A percentile compares a stretch with the other conserved stretches of the same genome.
Conservation (phyloP, 306 rosid species). For the Trifolium fragiferum region DNA sequence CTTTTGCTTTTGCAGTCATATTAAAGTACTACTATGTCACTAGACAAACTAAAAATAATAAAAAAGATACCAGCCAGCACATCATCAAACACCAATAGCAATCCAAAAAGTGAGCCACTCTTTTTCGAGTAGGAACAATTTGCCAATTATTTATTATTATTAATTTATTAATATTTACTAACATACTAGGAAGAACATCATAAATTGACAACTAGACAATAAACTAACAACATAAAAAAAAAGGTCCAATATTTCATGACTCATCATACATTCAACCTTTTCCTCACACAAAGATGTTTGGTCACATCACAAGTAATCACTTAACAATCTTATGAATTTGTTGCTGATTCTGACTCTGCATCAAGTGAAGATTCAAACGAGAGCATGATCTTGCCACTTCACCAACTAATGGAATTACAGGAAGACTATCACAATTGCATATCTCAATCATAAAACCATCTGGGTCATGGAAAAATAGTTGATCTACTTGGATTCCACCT, state of each 20-base stretch:
- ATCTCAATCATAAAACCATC: conserved; percentile 98
- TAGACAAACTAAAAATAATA: neutral
- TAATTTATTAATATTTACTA: neutral
- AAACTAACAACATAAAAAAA: neutral
- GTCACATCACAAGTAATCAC: conserved; percentile 21
- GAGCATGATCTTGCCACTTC: conserved; percentile 54
- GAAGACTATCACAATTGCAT: conserved; percentile 90
- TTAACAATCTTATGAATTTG: conserved; percentile 42
- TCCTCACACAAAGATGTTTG: neutral
- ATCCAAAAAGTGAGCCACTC: neutral
- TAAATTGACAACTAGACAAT: neutral
- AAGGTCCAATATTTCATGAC: neutral
- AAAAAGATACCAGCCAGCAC: neutral
- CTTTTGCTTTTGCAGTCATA: neutral
- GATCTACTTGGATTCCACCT: conserved; percentile 91
- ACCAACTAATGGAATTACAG: conserved; percentile 72
- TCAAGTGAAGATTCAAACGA: conserved; percentile 39
- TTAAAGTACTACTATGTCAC: neutral
- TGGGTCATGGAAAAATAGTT: conserved; percentile 91
- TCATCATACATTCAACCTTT: neutral
- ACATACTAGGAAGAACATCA: conserved; percentile 8
- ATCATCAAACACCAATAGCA: neutral
- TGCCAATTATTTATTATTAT: neutral
- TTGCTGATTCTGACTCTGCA: conserved; percentile 44
- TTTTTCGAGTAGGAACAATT: neutral